phyloP scores from a whole-genome alignment of 495 filamentous ascomycete genomes.

The Podospora pseudopauciseta region DNA sequence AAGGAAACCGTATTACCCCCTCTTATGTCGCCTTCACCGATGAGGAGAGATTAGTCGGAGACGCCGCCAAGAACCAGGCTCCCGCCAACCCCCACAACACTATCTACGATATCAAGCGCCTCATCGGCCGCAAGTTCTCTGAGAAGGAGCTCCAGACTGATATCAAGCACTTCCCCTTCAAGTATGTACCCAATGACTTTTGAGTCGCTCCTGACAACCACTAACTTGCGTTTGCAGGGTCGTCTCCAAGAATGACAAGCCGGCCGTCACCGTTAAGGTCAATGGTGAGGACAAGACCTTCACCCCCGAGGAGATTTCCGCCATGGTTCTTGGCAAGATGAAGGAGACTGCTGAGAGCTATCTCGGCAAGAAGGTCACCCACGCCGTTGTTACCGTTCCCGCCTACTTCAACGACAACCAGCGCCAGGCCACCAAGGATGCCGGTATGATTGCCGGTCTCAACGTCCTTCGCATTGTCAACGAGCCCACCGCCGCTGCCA shows the following conservation, averaged over 20 bases:
- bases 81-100: constrained; percentile 86
- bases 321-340: constrained; percentile 91
- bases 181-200: constrained; percentile 29
- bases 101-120: constrained; percentile 90
- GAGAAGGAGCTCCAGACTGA: constrained; percentile 84
- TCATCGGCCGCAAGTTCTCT: constrained; percentile 84
- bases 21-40: constrained; percentile 99
- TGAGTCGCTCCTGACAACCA: background rate
- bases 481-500: constrained; percentile 84
- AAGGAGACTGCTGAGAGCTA: constrained; percentile 94
- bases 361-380: constrained; percentile 90
- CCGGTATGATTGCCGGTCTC: constrained; percentile 87
- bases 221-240: constrained; percentile 43
- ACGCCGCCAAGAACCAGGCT: constrained; percentile 99
- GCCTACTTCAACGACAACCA: constrained; percentile 99
- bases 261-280: constrained; percentile 73
- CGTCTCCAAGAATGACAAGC: constrained; percentile 76
- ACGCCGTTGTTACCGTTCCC: constrained; percentile 95
- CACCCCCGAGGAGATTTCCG: constrained; percentile 83
- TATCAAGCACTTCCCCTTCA: constrained; percentile 89
- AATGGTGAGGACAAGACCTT: constrained; percentile 69
- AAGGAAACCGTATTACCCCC: constrained; percentile 98
- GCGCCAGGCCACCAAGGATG: constrained; percentile 97
- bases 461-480: constrained; percentile 98
- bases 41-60: constrained; percentile 94